Evolutionary conservation across 306 rosid species (phyloP), one percentile per base, ranked within the genome.

Genomic region (Fagus sylvatica): DNA sequence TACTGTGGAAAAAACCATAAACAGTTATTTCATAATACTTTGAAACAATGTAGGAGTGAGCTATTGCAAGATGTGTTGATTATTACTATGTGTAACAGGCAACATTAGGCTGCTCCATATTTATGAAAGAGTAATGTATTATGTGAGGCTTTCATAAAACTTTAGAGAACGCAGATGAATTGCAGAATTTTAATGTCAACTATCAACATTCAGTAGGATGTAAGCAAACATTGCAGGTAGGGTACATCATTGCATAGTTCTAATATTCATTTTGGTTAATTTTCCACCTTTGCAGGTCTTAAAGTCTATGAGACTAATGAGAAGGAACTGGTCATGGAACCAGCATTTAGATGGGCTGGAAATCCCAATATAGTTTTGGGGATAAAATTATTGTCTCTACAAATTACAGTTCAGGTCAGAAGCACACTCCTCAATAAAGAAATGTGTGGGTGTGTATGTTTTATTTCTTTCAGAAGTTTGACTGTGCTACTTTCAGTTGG

Each of bases 311-410:
- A 87, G 82, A 92, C 97, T 74, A 89, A 94, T 73, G 98, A 94
- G 88, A 90, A 91, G 68, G 90, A 94, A 84, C 75, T 94, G 73
- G 92, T 92, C 70, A 87, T 89, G 92, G 97, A 94, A 72, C 97
- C 91, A 6, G 84, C 76, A 53, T 78, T 92, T 83, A 91, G 88
- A 82, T 94, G 98, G 98, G 95, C 93, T 53, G 95, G 97, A 42
- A 92, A 92, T 82, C 96, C 97, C 53, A 84, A 87, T 83, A 81
- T 94, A 79, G 90, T 88, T 79, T 65, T 94, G 85, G 78, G 68
- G 51, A 11, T 94, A 74, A 75, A 88, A 5, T 65, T 92, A 76
- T 77, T 86, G 17, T 87, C 93, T 85, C 77, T 84, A 65, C 78
- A 80, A 64, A 82, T 94, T 75, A 84, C 49, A 57, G 56, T 92